phyloP scores from a whole-genome alignment of 192 early-diverging fungal genomes.

The Pilaira anomala region DNA sequence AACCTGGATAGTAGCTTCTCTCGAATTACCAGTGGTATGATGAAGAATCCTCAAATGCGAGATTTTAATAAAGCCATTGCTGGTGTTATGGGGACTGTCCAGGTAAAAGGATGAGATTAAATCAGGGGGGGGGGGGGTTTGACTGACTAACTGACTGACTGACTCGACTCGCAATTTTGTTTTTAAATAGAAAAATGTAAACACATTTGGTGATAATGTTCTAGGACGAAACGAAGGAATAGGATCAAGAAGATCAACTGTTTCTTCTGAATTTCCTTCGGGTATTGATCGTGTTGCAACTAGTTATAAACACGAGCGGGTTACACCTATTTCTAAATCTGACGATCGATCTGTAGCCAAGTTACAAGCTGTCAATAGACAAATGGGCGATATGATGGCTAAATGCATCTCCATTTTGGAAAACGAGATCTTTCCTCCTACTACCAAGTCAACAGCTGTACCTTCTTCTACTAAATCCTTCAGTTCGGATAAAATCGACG shows the following conservation, averaged over 20 bases:
- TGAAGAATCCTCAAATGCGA: slow-evolving; percentile 49
- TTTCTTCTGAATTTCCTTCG: slow-evolving; percentile 32
- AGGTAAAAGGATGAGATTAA: slow-evolving; percentile 25
- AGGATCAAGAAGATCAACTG: slow-evolving; percentile 15
- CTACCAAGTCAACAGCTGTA: background rate
- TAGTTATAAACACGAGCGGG: slow-evolving; percentile 24
- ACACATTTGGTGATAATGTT: slow-evolving; percentile 35
- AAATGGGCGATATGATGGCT: slow-evolving; percentile 35
- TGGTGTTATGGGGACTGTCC: slow-evolving; percentile 42
- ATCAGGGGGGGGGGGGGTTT: no score
- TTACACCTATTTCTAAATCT: background rate
- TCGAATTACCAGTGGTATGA: slow-evolving; percentile 48
- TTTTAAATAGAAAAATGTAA: slow-evolving; percentile 34
- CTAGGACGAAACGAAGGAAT: slow-evolving; percentile 9
- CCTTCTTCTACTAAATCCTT: slow-evolving; percentile 3
- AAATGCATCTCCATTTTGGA: slow-evolving; percentile 47
- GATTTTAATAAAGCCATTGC: slow-evolving; percentile 55
- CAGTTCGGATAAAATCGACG: background rate
- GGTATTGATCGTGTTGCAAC: slow-evolving; percentile 38
- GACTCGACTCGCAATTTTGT: background rate
- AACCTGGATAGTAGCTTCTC: slow-evolving; percentile 19
- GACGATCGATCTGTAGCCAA: background rate
- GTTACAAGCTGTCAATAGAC: slow-evolving; percentile 23
- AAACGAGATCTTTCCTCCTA: slow-evolving; percentile 34
- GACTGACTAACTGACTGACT: background rate